phyloP scores from a whole-genome alignment of 1,284 basidiomycete species.

The Xerocomus amazonicus region DNA sequence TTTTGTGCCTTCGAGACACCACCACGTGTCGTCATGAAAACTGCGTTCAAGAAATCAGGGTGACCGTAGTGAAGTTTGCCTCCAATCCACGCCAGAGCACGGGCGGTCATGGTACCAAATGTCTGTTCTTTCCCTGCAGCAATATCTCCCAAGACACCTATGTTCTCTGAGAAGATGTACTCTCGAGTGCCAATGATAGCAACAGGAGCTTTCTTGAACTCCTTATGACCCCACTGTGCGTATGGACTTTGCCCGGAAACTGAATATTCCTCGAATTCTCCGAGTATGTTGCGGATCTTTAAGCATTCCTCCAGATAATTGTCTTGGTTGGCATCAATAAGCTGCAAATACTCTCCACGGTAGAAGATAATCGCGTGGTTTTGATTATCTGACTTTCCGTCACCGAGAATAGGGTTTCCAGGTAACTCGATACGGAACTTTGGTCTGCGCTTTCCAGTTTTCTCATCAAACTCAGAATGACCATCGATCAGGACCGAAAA shows the following conservation, averaged over 20 bases:
- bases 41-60: constrained; percentile 98
- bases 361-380: constrained; percentile 99
- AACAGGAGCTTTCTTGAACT: constrained; percentile 88
- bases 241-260: constrained; percentile 94
- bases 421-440: constrained; percentile 99
- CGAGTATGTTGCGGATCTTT: constrained; percentile 97
- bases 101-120: constrained; percentile 97
- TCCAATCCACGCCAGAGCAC: constrained; percentile 95
- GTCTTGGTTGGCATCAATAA: constrained; percentile 99
- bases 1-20: constrained; percentile 99
- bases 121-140: constrained; percentile 99
- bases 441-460: constrained; percentile 86
- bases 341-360: constrained; percentile 97
- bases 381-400: constrained; percentile 99
- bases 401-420: constrained; percentile 98
- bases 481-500: constrained; percentile 97
- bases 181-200: constrained; percentile 98
- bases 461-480: constrained; percentile 92
- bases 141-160: constrained; percentile 98
- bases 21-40: constrained; percentile 98
- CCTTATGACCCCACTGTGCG: constrained; percentile 88
- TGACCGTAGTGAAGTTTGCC: constrained; percentile 99
- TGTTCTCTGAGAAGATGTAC: constrained; percentile 99
- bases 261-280: constrained; percentile 96
- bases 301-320: constrained; percentile 99